phyloP scores from a whole-genome alignment of 2,329 filamentous ascomycete genomes.

The Gyromitra esculenta region DNA sequence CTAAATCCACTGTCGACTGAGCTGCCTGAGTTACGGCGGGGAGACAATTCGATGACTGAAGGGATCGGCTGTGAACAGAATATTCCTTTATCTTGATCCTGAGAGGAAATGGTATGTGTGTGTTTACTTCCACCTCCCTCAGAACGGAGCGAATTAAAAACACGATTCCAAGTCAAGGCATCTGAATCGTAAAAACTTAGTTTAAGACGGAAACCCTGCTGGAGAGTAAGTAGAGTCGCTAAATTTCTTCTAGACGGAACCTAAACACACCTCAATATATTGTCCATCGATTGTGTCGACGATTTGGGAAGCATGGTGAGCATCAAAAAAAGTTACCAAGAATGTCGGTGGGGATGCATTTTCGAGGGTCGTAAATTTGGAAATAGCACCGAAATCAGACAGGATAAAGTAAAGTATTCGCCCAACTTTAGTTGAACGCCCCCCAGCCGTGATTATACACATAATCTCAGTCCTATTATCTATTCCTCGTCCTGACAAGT shows the following conservation, averaged over 20 bases:
- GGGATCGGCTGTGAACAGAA: slow-evolving; percentile 6
- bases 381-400: slow-evolving; percentile 47
- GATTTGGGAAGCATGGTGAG: slow-evolving; percentile 37
- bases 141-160: slow-evolving; percentile 22
- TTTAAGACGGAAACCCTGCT: slow-evolving; percentile 42
- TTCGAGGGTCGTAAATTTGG: slow-evolving; percentile 48
- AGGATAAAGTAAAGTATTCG: slow-evolving; percentile 39
- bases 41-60: background rate
- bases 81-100: background rate
- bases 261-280: slow-evolving; percentile 38
- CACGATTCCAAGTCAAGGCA: slow-evolving; percentile 36
- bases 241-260: background rate
- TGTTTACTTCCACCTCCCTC: slow-evolving; percentile 6
- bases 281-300: slow-evolving; percentile 52
- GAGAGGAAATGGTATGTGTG: background rate
- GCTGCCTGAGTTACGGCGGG: slow-evolving; percentile 26
- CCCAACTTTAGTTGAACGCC: slow-evolving; percentile 9
- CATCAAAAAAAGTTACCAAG: slow-evolving; percentile 42
- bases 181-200: slow-evolving; percentile 40
- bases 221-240: background rate
- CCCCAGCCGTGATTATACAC: slow-evolving; percentile 46
- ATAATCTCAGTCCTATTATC: slow-evolving; percentile 41
- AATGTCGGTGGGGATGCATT: slow-evolving; percentile 42
- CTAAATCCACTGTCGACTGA: slow-evolving; percentile 37
- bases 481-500: slow-evolving; percentile 25